Conservation (phyloP, 768 basidiomycete genomes). For the Suillus placidus region DNA sequence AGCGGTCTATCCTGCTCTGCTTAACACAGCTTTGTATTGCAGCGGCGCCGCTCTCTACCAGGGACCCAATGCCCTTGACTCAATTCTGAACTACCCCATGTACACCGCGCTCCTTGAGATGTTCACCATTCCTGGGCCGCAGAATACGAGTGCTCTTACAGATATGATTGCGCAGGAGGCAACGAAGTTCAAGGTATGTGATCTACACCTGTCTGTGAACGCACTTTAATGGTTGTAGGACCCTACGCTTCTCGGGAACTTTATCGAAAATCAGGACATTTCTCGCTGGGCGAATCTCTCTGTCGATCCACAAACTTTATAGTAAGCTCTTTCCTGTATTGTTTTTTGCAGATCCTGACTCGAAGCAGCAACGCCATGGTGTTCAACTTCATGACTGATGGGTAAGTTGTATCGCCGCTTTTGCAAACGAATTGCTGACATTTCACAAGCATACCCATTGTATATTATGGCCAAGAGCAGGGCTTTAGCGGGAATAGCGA, state of each 20-base stretch:
- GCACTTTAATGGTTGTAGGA: conserved; percentile 19
- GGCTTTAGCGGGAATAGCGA: conserved; percentile 63
- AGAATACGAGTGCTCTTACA: conserved; percentile 60
- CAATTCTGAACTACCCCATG: conserved; percentile 73
- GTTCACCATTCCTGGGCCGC: conserved; percentile 70
- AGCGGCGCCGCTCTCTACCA: conserved; percentile 63
- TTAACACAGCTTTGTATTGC: conserved; percentile 17
- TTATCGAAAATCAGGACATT: conserved; percentile 79
- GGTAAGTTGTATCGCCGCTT: conserved; percentile 33
- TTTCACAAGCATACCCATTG: conserved; percentile 62
- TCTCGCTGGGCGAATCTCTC: conserved; percentile 74
- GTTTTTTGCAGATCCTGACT: not conserved
- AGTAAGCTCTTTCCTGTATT: conserved; percentile 41
- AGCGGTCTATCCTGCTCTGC: not conserved
- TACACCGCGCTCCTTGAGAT: conserved; percentile 64
- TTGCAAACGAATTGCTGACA: not conserved
- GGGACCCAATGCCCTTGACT: conserved; percentile 62
- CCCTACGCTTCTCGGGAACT: conserved; percentile 59
- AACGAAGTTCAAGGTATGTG: conserved; percentile 48
- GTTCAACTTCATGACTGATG: conserved; percentile 76
- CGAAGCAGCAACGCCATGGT: conserved; percentile 67
- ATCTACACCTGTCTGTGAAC: not conserved
- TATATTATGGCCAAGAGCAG: conserved; percentile 85
- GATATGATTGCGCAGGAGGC: conserved; percentile 56
- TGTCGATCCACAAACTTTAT: conserved; percentile 72